Evolutionary conservation across 805 yeast genomes (phyloP), one percentile per base, ranked within the genome.

Genomic region (Candida koratica): DNA sequence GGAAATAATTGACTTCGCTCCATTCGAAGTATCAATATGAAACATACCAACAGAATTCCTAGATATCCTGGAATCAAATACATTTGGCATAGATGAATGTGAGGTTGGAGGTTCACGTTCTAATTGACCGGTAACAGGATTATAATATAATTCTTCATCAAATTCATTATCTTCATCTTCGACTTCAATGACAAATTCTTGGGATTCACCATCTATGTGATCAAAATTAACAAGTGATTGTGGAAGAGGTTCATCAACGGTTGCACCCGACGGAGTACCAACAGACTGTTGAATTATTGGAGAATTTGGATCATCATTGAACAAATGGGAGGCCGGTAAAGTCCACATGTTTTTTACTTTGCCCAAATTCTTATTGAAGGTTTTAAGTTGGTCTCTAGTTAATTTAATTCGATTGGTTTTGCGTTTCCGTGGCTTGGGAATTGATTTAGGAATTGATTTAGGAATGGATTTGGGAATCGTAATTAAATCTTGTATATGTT

Each of bases 331-430:
- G 4, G 56, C 57, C 4, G 63, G 63, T 27, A 45, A 37, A 28
- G 51, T 61, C 69, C 69, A 65, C 36, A 51, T 63, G 23, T 51
- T 43, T 1, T 56, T 42, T 3, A 61, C 26, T 37, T 52, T 52
- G 15, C 26, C 16, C 19, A 43, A 14, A 45, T 46, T 46, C 28
- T 41, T 44, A 20, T 44, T 44, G 26, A 44, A 35, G 18, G 28
- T 44, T 30, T 37, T 41, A 8, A 46, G 25, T 18, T 42, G 45
- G 8, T 36, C 43, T 17, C 32, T 17, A 8, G 48, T 39, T 6
- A 43, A 37, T 12, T 36, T 43, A 3, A 45, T 25, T 28, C 32
- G 27, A 20, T 43, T 37, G 23, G 31, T 38, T 10, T 36, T 25
- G 2, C 16, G 25, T 10, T 30, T 36, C 14, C 14, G 11, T 6